These are phyloP conservation scores for Nannizziopsis arthrosporioides DNA, from an alignment of 2,329 filamentous ascomycete genomes.

Conservation along the genomic window DNA sequence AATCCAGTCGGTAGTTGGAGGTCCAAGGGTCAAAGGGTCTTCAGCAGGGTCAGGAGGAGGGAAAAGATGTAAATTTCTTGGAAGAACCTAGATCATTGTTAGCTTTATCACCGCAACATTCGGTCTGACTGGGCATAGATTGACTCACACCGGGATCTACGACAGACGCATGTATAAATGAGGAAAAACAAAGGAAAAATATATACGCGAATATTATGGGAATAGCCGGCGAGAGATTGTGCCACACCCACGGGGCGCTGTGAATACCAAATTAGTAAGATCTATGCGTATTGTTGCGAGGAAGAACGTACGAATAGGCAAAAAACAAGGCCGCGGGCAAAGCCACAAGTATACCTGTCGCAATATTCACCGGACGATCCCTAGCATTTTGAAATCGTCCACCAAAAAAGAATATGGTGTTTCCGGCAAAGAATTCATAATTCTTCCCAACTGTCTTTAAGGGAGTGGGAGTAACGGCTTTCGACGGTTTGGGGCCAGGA, in stretches of 20 bases:
- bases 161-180: slow-evolving; percentile 82
- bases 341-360: slow-evolving; percentile 68
- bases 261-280: slow-evolving; percentile 13
- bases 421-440: slow-evolving; percentile 86
- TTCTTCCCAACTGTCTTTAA: slow-evolving; percentile 53
- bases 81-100: slow-evolving; percentile 56
- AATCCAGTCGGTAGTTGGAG: slow-evolving; percentile 85
- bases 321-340: slow-evolving; percentile 76
- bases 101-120: background rate
- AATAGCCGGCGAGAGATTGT: slow-evolving; percentile 73
- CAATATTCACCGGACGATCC: slow-evolving; percentile 78
- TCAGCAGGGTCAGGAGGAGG: slow-evolving; percentile 63
- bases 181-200: slow-evolving; percentile 82
- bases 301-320: slow-evolving; percentile 52
- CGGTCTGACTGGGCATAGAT: slow-evolving; percentile 11
- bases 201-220: slow-evolving; percentile 84
- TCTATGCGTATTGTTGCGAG: background rate
- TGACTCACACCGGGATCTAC: slow-evolving; percentile 80
- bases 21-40: slow-evolving; percentile 69
- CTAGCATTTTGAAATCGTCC: slow-evolving; percentile 80
- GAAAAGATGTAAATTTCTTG: slow-evolving; percentile 80
- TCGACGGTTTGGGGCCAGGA: slow-evolving; percentile 48
- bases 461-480: slow-evolving; percentile 25
- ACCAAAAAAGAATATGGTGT: slow-evolving; percentile 77
- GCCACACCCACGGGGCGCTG: slow-evolving; percentile 70